These are phyloP conservation scores for Plectosphaerella sp. DNA, from an alignment of 2,329 filamentous ascomycete genomes.

Conservation along the genomic window DNA sequence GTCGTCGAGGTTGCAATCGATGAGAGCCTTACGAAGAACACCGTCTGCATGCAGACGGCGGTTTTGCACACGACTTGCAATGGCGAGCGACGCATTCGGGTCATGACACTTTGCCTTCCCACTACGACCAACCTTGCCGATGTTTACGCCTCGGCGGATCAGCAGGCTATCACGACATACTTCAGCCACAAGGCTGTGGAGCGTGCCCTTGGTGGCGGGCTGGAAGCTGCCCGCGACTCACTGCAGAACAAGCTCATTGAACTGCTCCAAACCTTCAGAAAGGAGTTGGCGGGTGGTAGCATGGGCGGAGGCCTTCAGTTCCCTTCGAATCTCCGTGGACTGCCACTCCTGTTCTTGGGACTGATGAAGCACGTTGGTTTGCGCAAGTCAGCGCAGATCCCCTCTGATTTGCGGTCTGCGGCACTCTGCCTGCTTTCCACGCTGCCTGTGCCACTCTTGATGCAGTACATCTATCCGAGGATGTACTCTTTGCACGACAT, in stretches of 20 bases:
- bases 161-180: constrained; percentile 87
- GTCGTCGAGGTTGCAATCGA: constrained; percentile 98
- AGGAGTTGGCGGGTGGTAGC: constrained; percentile 92
- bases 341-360: constrained; percentile 87
- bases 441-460: constrained; percentile 79
- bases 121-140: constrained; percentile 89
- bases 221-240: constrained; percentile 87
- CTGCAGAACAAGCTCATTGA: constrained; percentile 90
- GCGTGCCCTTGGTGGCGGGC: constrained; percentile 74
- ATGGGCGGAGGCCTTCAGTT: constrained; percentile 94
- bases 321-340: constrained; percentile 82
- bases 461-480: constrained; percentile 87
- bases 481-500: constrained; percentile 91
- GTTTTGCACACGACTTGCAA: constrained; percentile 98
- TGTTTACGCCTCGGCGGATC: constrained; percentile 91
- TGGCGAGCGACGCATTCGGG: constrained; percentile 89
- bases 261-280: constrained; percentile 90
- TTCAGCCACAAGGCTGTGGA: constrained; percentile 98
- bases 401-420: constrained; percentile 87
- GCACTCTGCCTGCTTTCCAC: constrained; percentile 93
- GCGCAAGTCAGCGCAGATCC: constrained; percentile 88
- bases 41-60: constrained; percentile 89
- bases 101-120: constrained; percentile 87
- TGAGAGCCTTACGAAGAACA: constrained; percentile 85
- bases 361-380: constrained; percentile 95